Conservation (phyloP, 78 protist genomes). For the Dictyostelium discoideum region DNA sequence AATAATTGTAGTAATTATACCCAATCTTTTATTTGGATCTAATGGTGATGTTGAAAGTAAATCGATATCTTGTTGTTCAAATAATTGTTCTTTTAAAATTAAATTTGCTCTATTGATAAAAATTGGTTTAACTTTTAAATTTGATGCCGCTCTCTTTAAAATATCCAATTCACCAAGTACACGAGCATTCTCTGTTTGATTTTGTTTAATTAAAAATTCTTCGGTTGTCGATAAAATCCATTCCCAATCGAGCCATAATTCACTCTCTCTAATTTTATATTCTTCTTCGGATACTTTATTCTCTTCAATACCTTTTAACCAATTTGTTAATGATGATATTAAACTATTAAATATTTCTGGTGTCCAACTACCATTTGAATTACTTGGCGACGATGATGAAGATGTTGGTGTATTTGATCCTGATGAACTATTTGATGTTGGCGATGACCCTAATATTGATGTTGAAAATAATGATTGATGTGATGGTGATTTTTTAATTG, state of each 20-base stretch:
- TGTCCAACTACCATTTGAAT: background rate
- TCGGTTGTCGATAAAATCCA: slow-evolving; percentile 72
- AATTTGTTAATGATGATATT: slow-evolving; percentile 24
- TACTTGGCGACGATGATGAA: background rate
- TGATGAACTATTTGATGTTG: background rate
- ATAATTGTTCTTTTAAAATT: background rate
- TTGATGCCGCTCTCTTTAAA: slow-evolving; percentile 56
- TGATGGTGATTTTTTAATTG: slow-evolving; percentile 7
- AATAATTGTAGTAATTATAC: slow-evolving; percentile 37
- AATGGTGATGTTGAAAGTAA: background rate
- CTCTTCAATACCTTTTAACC: slow-evolving; percentile 69
- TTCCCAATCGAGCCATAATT: slow-evolving; percentile 72
- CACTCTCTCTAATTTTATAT: slow-evolving; percentile 39
- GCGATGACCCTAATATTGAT: background rate
- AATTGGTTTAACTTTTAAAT: slow-evolving; percentile 50
- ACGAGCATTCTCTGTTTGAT: slow-evolving; percentile 40
- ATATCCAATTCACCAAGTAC: slow-evolving; percentile 47
- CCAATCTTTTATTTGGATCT: slow-evolving; percentile 51
- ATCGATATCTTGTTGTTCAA: background rate
- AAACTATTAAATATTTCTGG: slow-evolving; percentile 9
- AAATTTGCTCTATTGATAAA: slow-evolving; percentile 32
- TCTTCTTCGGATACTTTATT: slow-evolving; percentile 33
- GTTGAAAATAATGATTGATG: background rate
- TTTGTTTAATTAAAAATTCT: slow-evolving; percentile 65
- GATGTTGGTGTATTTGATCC: slow-evolving; percentile 5